Evolutionary conservation across 2,329 filamentous ascomycete species (phyloP).

Genomic region (Aaosphaeria pasadenensis): DNA sequence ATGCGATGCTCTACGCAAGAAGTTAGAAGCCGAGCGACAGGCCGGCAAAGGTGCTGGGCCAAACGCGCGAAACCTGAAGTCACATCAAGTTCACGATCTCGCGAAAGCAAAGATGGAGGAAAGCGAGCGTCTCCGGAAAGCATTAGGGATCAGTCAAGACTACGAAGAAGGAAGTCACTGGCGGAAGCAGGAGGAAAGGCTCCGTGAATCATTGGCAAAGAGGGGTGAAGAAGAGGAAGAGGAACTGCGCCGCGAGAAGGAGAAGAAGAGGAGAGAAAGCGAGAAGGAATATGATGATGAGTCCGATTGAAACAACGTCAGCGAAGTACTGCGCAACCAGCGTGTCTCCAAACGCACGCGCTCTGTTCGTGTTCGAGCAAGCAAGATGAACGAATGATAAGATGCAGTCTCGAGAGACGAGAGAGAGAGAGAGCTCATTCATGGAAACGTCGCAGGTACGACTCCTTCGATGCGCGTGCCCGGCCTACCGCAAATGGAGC

Average conservation of each 20-base stretch:
- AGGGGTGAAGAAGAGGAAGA: slow-evolving; percentile 36
- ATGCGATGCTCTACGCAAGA: slow-evolving; percentile 64
- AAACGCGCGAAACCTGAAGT: slow-evolving; percentile 65
- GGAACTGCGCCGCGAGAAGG: slow-evolving; percentile 22
- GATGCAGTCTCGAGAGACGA: too few relatives aligned
- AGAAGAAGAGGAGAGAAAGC: slow-evolving; percentile 10
- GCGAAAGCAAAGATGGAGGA: slow-evolving; percentile 96
- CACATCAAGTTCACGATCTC: slow-evolving; percentile 93
- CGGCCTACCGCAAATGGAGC: too few relatives aligned
- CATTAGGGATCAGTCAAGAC: slow-evolving; percentile 80
- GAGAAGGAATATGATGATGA: neutral
- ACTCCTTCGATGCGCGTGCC: too few relatives aligned
- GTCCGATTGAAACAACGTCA: slow-evolving; percentile 17
- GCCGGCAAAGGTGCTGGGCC: slow-evolving; percentile 34
- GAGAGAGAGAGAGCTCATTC: too few relatives aligned
- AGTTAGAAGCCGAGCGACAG: slow-evolving; percentile 51
- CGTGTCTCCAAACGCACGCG: neutral
- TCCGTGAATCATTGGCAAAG: slow-evolving; percentile 43
- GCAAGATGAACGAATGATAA: too few relatives aligned
- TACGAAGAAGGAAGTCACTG: slow-evolving; percentile 86
- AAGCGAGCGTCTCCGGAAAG: slow-evolving; percentile 81
- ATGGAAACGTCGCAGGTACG: too few relatives aligned
- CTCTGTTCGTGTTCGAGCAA: too few relatives aligned
- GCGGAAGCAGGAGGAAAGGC: slow-evolving; percentile 75
- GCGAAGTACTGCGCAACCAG: neutral